Percentiles rank a stretch among this genome's conserved stretches.
Evolutionary conservation across 1,284 basidiomycete species (phyloP).

Genomic region (Ceratobasidium sp.): DNA sequence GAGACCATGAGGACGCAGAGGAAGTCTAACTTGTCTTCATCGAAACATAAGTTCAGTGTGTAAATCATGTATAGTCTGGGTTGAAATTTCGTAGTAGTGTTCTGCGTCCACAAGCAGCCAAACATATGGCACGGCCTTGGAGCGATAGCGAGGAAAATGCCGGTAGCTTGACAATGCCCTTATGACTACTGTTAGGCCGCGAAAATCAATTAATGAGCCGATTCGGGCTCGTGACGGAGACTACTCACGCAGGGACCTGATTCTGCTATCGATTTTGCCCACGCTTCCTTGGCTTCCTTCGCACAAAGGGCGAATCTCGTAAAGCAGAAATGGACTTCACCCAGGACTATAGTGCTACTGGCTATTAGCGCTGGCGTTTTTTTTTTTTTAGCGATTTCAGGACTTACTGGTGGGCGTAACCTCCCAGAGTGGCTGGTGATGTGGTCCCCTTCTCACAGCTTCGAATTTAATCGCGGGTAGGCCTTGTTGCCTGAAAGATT

Average conservation of each 20-base stretch:
- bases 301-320: not conserved
- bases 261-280: constrained; percentile 1
- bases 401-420: constrained; percentile 33
- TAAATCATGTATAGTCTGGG: no score
- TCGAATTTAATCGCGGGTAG: not conserved
- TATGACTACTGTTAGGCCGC: not conserved
- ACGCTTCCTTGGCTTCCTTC: constrained; percentile 10
- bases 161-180: no score
- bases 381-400: no score
- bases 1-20: no score
- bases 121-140: no score
- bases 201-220: not conserved
- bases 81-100: no score
- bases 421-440: constrained; percentile 13
- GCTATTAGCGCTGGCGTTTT: not conserved
- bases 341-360: constrained; percentile 15
- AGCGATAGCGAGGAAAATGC: no score
- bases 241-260: constrained; percentile 14
- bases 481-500: not conserved
- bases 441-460: not conserved
- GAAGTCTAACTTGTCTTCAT: no score
- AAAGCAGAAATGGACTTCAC: not conserved
- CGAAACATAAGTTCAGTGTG: no score
- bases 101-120: no score
- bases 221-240: no score